Base-by-base conservation (phyloP, 306 rosid genomes). In the Cicer pinnatifidum region DNA sequence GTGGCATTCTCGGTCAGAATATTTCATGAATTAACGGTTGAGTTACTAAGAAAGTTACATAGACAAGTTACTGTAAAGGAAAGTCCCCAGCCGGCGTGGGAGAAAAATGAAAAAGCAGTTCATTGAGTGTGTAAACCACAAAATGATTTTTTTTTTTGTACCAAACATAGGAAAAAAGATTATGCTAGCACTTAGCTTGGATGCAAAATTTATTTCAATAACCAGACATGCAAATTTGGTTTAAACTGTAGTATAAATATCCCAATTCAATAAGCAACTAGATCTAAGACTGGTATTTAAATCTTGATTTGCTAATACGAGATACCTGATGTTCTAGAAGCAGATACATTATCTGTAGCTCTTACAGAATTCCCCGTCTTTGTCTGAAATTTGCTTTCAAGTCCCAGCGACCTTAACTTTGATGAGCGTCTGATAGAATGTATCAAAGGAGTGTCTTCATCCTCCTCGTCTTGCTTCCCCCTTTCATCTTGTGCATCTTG, bases 371-470 rank as follows among this genome's bases (percentile, higher is more conserved):
- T 83, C 57, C 85, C 79, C 6, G 84, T 13, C 75, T 65, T 72
- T 23, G 88, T 40, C 82, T 80, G 84, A 77, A 81, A 80, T 78
- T 68, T 82, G 79, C 50, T 90, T 85, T 82, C 95, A 82, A 79
- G 81, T 82, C 81, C 90, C 79, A 91, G 74, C 6, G 97, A 73
- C 81, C 92, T 91, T 84, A 89, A 78, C 88, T 88, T 93, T 67
- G 92, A 86, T 37, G 93, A 82, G 79, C 92, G 38, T 85, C 86
- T 89, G 77, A 91, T 79, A 63, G 97, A 85, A 77, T 87, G 78
- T 81, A 89, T 94, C 76, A 91, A 82, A 59, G 91, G 98, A 54
- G 86, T 84, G 43, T 89, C 87, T 75, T 93, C 98, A 37, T 89
- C 97, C 0, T 83, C 91, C 0, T 90, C 96, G 19, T 89, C 93